Base-by-base conservation (phyloP, 768 basidiomycete genomes). In the Saitozyma podzolica region DNA sequence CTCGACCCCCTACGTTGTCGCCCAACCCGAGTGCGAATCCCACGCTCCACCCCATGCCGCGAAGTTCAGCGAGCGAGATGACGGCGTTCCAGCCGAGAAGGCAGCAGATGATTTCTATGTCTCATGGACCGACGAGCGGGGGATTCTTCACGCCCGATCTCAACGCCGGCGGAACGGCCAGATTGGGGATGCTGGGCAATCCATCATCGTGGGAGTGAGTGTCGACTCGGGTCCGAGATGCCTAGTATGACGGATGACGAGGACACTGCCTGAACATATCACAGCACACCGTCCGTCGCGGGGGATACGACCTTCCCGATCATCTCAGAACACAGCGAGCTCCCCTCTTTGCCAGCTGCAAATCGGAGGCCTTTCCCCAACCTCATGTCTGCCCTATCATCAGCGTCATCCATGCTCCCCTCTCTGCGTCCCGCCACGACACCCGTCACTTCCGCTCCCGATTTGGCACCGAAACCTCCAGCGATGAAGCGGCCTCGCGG, bases 401-500 rank as follows among this genome's bases (percentile, higher is more conserved):
- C 69, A 10, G 64, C 66, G n/a, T 61, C 62, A 20, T 63, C 72
- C 1, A 56, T 67, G 3, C 19, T 73, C 43, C 71, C 71, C n/a
- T 45, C 63, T 1, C 64, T 64, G 13, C 9, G 16, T 20, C 16
- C 14, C 17, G 14, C 50, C 10, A 48, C 20, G n/a, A 48, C 61
- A 8, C 53, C 60, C 9, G 42, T 51, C 39, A 41, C 42, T 13
- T 13, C 29, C 9, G 50, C n/a, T 6, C 19, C 49, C 39, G 49
- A 51, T 4, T 20, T 45, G 6, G 56, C 68, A 11, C 45, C 61
- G 11, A 68, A 66, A 56, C 64, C 65, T 9, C 73, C 73, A 13
- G 73, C 70, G 2, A 70, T 75, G 73, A 75, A 75, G 50, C 62
- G 73, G 20, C 66, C 73, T 42, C 53, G 73, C 56, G 73, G 63